phyloP scores from a whole-genome alignment of 2,329 filamentous ascomycete species.

The Fusarium pininemorale region DNA sequence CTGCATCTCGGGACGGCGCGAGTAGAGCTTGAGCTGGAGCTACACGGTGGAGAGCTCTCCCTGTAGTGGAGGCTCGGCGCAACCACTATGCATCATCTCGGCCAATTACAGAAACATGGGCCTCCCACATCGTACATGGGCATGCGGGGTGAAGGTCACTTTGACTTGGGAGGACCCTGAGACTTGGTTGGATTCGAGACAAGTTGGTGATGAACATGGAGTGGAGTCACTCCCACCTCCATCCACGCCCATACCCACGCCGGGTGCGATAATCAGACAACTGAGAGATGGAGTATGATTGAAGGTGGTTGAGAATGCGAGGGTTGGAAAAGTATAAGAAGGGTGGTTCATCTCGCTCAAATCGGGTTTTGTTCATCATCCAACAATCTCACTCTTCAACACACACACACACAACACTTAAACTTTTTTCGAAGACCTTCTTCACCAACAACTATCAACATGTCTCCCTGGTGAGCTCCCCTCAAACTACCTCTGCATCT shows the following conservation, averaged over 20 bases:
- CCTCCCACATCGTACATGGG: conserved; percentile 16
- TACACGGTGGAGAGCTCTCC: conserved; percentile 22
- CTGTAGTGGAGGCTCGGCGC: conserved; percentile 19
- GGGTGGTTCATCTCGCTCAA: conserved; percentile 24
- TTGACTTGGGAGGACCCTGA: conserved; percentile 9
- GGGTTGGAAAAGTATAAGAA: conserved; percentile 38
- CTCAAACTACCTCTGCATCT: not conserved
- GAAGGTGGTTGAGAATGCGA: conserved; percentile 7
- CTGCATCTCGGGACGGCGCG: conserved; percentile 28
- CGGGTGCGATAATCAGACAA: conserved; percentile 40
- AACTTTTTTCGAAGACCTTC: conserved; percentile 38
- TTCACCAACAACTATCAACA: conserved; percentile 40
- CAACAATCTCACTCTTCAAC: conserved; percentile 35
- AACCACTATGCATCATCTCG: conserved; percentile 10
- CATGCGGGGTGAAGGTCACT: conserved; percentile 37
- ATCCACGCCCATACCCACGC: conserved; percentile 27
- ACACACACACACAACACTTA: conserved; percentile 24
- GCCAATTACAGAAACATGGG: conserved; percentile 27
- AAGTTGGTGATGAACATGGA: conserved; percentile 24
- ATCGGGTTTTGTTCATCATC: conserved; percentile 35
- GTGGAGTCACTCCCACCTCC: conserved; percentile 29
- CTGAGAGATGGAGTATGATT: conserved; percentile 4
- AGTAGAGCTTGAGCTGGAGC: conserved; percentile 23
- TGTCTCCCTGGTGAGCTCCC: conserved; percentile 44
- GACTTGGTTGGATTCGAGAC: conserved; percentile 23